Base-by-base conservation (phyloP, 495 filamentous ascomycete species). In the Penicillium lagena region DNA sequence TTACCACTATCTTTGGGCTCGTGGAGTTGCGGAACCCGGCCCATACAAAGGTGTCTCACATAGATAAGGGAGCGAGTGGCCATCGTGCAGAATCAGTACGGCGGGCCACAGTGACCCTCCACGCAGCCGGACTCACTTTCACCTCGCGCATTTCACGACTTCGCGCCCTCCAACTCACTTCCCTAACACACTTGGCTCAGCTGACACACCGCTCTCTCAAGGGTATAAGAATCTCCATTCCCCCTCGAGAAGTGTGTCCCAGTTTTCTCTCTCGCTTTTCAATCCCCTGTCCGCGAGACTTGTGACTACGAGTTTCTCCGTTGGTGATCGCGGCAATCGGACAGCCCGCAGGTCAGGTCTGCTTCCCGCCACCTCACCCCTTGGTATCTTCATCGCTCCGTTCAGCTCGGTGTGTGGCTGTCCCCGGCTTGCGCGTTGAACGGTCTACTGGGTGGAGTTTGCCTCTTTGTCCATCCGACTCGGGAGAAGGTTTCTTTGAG, bases 301-400 rank as follows among this genome's bases (percentile, higher is more conserved):
- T 47, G 29, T 13, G 37, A 37, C 37, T 35, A 28, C 39, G 15
- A 22, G 22, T 22, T 33, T 42, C 35, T 22, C 36, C 42, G 48
- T 36, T 47, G 35, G 39, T 46, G 38, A 50, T 57, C 50, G 48
- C 45, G 39, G 34, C 35, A 42, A 45, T 46, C 45, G 46, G 43
- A 45, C 47, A 50, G 50, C 52, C 52, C 56, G 56, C 52, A 53
- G 42, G 15, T 40, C 31, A 7, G 31, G 17, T 41, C 14, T 29
- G 32, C 34, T 42, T 10, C n/a, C 32, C 9, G 32, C 32, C 13
- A 37, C 29, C 14, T 35, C 7, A 17, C 9, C 31, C 35, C 29
- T 33, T 29, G 42, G 32, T 11, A 3, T 34, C 32, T 10, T 10
- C 32, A 34, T 10, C 2, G 2, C n/a, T 34, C n/a, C 10, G 7